Percentiles rank a stretch among this genome's conserved stretches.
Conservation (phyloP, 2,329 filamentous ascomycete genomes). For the Colletotrichum tropicale region DNA sequence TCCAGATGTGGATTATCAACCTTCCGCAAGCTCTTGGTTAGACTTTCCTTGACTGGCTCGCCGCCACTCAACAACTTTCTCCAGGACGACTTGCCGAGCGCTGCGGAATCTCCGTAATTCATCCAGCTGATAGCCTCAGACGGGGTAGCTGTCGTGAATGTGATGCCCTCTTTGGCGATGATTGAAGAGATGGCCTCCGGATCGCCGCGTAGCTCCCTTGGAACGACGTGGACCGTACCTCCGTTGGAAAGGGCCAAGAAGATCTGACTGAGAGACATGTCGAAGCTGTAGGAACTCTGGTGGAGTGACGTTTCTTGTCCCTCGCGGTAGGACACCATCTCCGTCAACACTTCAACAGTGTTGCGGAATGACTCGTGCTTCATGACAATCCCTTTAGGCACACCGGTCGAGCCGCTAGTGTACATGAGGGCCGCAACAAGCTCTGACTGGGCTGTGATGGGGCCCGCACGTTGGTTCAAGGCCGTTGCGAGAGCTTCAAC, state of each 20-base stretch:
- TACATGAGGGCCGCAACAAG: constrained; percentile 33
- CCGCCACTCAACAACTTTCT: constrained; percentile 21
- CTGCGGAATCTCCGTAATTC: constrained; percentile 13
- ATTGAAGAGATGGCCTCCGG: constrained; percentile 35
- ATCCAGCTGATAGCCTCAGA: constrained; percentile 43
- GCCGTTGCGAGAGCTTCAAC: background rate
- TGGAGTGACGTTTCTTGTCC: constrained; percentile 36
- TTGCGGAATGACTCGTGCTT: constrained; percentile 32
- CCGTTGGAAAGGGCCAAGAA: constrained; percentile 39
- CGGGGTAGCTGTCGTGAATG: constrained; percentile 41
- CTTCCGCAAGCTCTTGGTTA: background rate
- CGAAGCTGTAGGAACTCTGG: constrained; percentile 44
- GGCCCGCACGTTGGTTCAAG: background rate
- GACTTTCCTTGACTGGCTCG: constrained; percentile 11
- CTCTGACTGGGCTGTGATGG: background rate
- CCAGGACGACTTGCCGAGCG: constrained; percentile 21
- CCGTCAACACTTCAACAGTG: constrained; percentile 13
- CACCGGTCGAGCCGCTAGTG: constrained; percentile 34
- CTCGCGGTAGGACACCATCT: constrained; percentile 9
- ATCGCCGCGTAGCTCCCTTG: constrained; percentile 33
- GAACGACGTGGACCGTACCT: constrained; percentile 38
- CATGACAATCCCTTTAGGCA: constrained; percentile 45
- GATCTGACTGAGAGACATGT: constrained; percentile 42
- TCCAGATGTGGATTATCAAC: constrained; percentile 17
- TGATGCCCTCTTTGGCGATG: constrained; percentile 39